Conservation (phyloP, 768 basidiomycete genomes). For the Tricholoma furcatifolium region DNA sequence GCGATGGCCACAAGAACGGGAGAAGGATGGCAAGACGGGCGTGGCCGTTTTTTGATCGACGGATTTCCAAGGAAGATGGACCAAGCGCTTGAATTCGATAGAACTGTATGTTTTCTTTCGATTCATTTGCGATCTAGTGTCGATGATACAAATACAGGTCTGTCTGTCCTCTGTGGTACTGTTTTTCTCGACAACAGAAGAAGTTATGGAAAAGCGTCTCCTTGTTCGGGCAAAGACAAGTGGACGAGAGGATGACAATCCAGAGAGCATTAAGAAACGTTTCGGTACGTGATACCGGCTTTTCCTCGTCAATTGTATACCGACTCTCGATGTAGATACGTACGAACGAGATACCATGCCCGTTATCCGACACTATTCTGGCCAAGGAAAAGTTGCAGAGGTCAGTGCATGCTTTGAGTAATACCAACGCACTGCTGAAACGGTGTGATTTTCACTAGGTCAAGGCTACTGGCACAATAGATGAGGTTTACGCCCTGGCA, state of each 20-base stretch:
- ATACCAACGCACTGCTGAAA: neutral
- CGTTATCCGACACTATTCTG: conserved; percentile 85
- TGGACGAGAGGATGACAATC: conserved; percentile 95
- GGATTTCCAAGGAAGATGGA: conserved; percentile 99
- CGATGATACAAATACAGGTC: conserved; percentile 46
- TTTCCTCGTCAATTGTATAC: neutral
- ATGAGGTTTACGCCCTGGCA: conserved; percentile 34
- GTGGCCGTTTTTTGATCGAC: conserved; percentile 90
- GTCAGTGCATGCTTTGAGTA: conserved; percentile 38
- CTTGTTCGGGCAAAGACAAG: conserved; percentile 91
- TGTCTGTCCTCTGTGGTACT: too few relatives aligned
- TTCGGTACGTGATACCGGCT: conserved; percentile 61
- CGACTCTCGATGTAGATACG: conserved; percentile 72
- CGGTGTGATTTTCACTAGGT: conserved; percentile 40
- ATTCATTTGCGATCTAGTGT: neutral
- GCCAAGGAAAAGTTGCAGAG: too few relatives aligned
- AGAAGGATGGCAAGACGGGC: conserved; percentile 72
- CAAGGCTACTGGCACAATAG: conserved; percentile 49
- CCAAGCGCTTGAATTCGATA: conserved; percentile 90
- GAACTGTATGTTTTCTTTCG: conserved; percentile 70
- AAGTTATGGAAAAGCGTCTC: too few relatives aligned
- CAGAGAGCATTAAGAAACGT: conserved; percentile 93
- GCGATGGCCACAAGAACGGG: too few relatives aligned
- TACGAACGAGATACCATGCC: conserved; percentile 91
- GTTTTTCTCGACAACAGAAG: too few relatives aligned